Percentiles rank a stretch among this genome's conserved stretches.
Evolutionary conservation across 1,284 basidiomycete species (phyloP).

Genomic region (Heterobasidion annosum): DNA sequence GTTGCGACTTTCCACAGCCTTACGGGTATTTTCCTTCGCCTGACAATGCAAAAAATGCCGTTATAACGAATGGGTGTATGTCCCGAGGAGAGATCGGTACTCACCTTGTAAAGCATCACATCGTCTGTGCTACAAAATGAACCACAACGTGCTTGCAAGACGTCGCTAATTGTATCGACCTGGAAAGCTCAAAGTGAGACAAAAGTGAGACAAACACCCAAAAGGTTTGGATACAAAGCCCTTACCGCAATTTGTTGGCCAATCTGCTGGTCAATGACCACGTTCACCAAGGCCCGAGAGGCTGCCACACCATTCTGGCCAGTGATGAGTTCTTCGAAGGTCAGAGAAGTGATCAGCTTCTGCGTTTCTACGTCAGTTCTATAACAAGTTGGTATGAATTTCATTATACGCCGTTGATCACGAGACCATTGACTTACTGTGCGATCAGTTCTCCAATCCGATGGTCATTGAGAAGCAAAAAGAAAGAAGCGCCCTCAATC

Average conservation of each 20-base stretch:
- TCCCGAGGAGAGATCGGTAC: slow-evolving; percentile 6
- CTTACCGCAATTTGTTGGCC: slow-evolving; percentile 89
- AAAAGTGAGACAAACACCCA: neutral
- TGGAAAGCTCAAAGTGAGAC: slow-evolving; percentile 19
- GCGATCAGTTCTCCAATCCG: slow-evolving; percentile 79
- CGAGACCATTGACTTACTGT: slow-evolving; percentile 39
- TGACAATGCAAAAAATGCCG: slow-evolving; percentile 18
- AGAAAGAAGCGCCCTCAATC: slow-evolving; percentile 89
- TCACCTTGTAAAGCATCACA: slow-evolving; percentile 93
- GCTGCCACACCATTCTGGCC: slow-evolving; percentile 74
- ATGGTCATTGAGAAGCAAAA: slow-evolving; percentile 89
- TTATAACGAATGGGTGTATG: neutral
- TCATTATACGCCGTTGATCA: neutral
- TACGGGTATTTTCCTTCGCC: slow-evolving; percentile 91
- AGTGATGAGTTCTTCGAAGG: slow-evolving; percentile 82
- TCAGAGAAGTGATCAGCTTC: slow-evolving; percentile 57
- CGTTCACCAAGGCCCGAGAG: slow-evolving; percentile 85
- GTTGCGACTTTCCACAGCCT: slow-evolving; percentile 78
- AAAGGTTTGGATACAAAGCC: slow-evolving; percentile 3
- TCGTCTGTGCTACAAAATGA: slow-evolving; percentile 98
- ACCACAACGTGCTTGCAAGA: slow-evolving; percentile 90
- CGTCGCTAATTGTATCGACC: slow-evolving; percentile 95
- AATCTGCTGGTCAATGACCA: slow-evolving; percentile 96
- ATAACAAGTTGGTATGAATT: neutral
- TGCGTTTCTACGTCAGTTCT: slow-evolving; percentile 70